Evolutionary conservation across 1,284 basidiomycete species (phyloP).

Genomic region (Leccinum ponderosum): DNA sequence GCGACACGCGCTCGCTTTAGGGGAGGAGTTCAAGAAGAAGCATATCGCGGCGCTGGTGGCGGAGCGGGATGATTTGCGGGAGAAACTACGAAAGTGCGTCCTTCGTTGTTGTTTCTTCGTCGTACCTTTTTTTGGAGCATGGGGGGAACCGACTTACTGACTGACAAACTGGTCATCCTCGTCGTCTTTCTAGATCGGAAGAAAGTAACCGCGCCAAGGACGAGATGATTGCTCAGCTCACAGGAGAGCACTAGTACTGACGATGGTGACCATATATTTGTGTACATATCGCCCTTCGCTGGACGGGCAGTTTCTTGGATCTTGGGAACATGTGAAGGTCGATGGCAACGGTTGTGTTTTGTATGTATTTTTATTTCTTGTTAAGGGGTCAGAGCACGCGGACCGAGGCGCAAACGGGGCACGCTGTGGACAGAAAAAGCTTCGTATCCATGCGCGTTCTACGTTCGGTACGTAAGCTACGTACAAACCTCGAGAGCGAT

Average conservation of each 20-base stretch:
- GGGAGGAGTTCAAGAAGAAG: constrained; percentile 38
- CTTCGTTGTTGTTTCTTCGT: background rate
- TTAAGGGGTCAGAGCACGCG: background rate
- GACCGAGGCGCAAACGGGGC: background rate
- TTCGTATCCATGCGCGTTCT: background rate
- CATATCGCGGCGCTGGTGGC: constrained; percentile 39
- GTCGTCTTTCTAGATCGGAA: constrained; percentile 9
- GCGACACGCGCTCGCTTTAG: constrained; percentile 37
- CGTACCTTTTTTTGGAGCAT: background rate
- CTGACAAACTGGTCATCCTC: background rate
- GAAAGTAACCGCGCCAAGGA: constrained; percentile 11
- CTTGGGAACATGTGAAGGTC: background rate
- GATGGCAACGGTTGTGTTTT: background rate
- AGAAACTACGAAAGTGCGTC: constrained; percentile 15
- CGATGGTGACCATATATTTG: background rate
- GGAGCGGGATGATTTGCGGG: constrained; percentile 31
- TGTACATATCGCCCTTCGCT: background rate
- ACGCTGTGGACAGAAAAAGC: background rate
- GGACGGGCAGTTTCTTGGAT: background rate
- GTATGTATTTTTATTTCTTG: background rate
- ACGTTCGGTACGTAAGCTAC: background rate
- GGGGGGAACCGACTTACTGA: background rate
- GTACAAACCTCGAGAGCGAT: background rate
- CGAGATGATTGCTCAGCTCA: constrained; percentile 8
- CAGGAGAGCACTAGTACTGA: background rate